Percentiles rank a stretch among this genome's conserved stretches.
These are phyloP conservation scores for Brettanomyces custersianus DNA, from an alignment of 805 yeast species.

Conservation along the genomic window DNA sequence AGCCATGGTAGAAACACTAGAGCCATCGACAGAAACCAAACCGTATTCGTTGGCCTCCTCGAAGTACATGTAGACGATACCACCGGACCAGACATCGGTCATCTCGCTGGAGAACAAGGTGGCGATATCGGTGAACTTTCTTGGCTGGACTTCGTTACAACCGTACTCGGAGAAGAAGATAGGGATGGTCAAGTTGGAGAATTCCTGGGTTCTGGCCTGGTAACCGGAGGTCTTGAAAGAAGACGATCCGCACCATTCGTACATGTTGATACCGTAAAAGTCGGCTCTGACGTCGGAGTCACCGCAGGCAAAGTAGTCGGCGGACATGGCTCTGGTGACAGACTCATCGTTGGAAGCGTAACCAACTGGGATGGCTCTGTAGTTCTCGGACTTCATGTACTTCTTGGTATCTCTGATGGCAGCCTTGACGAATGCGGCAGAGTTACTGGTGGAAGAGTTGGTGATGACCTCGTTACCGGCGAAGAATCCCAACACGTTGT, in stretches of 20 bases:
- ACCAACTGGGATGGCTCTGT: constrained; percentile 71
- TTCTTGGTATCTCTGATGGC: constrained; percentile 71
- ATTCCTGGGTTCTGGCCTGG: constrained; percentile 52
- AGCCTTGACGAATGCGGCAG: constrained; percentile 78
- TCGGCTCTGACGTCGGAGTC: constrained; percentile 55
- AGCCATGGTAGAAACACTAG: constrained; percentile 45
- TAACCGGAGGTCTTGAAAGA: constrained; percentile 56
- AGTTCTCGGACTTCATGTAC: constrained; percentile 50
- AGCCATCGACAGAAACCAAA: constrained; percentile 44
- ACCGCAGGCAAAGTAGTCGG: constrained; percentile 76
- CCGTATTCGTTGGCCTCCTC: constrained; percentile 72
- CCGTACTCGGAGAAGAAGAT: constrained; percentile 79
- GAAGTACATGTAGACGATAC: constrained; percentile 81
- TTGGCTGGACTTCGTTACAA: constrained; percentile 62
- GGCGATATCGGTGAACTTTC: constrained; percentile 64
- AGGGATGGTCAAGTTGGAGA: constrained; percentile 59
- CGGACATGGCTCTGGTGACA: constrained; percentile 54
- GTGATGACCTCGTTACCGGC: constrained; percentile 85
- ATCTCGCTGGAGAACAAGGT: constrained; percentile 55
- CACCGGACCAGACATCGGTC: constrained; percentile 87
- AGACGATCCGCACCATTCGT: constrained; percentile 78
- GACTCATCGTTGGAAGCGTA: constrained; percentile 75
- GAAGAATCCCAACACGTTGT: constrained; percentile 72
- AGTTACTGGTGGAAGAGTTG: constrained; percentile 52
- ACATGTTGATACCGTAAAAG: constrained; percentile 84